A percentile compares a stretch with the other conserved stretches of the same genome.
Evolutionary conservation across 805 yeast species (phyloP).

Genomic region (Metschnikowia henanensis): DNA sequence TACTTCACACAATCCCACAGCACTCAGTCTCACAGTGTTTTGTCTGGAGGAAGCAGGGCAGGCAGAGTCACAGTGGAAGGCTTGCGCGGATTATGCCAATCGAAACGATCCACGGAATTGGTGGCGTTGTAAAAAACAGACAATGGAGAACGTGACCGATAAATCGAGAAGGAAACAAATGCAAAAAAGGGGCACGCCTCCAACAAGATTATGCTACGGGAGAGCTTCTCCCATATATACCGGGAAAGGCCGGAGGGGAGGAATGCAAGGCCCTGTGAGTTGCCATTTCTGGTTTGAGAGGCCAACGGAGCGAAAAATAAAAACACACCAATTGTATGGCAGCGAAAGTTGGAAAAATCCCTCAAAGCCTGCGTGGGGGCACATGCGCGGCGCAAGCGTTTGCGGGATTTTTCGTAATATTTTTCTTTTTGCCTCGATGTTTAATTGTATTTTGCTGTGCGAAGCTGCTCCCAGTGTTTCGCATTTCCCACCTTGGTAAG

Average conservation of each 20-base stretch:
- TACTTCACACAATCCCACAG: background rate
- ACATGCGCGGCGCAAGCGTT: slow-evolving; percentile 4
- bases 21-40: too few relatives aligned
- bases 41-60: too few relatives aligned
- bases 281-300: slow-evolving; percentile 4
- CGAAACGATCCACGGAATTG: too few relatives aligned
- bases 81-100: too few relatives aligned
- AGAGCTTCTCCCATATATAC: slow-evolving; percentile 6
- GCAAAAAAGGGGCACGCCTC: too few relatives aligned
- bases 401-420: slow-evolving; percentile 1
- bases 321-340: background rate
- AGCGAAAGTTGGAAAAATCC: slow-evolving; percentile 5
- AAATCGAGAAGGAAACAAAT: too few relatives aligned
- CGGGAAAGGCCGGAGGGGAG: background rate
- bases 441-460: background rate
- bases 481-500: too few relatives aligned
- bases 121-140: background rate
- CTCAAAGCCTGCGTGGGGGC: slow-evolving; percentile 1
- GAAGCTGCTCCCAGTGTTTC: too few relatives aligned
- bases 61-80: too few relatives aligned
- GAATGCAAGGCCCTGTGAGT: slow-evolving; percentile 3
- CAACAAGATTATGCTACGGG: background rate
- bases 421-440: background rate
- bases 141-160: background rate
- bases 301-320: background rate